A percentile compares a stretch with the other conserved stretches of the same genome.
phyloP scores from a whole-genome alignment of 169 alveolate species.

The Cryptosporidium sp. region DNA sequence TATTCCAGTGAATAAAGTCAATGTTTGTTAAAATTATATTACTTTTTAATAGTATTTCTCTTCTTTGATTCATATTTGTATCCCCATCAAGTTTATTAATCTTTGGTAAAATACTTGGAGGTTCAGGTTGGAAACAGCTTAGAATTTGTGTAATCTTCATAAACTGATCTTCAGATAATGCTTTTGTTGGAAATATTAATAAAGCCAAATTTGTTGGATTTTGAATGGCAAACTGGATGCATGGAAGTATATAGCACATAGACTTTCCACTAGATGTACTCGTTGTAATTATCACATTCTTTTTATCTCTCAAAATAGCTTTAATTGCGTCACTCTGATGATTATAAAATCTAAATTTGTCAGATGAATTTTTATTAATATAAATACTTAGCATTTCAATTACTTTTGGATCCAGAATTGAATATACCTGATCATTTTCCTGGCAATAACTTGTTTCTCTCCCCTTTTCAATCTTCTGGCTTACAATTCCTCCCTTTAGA shows the following conservation, averaged over 20 bases:
- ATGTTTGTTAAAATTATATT: conserved; percentile 74
- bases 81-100: conserved; percentile 70
- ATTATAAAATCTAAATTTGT: conserved; percentile 40
- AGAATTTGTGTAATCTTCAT: conserved; percentile 32
- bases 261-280: conserved; percentile 77
- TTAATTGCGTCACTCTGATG: conserved; percentile 73
- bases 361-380: not conserved
- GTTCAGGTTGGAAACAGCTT: not conserved
- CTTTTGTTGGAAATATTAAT: conserved; percentile 77
- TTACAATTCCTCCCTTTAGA: conserved; percentile 35
- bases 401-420: not conserved
- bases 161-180: conserved; percentile 76
- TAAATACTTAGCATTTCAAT: conserved; percentile 7
- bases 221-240: conserved; percentile 13
- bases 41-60: conserved; percentile 52
- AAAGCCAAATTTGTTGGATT: conserved; percentile 57
- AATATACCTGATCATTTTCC: conserved; percentile 31
- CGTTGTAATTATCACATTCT: conserved; percentile 67
- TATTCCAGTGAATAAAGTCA: conserved; percentile 77
- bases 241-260: conserved; percentile 71
- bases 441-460: conserved; percentile 28
- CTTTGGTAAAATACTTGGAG: not conserved
- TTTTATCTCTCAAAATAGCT: conserved; percentile 20
- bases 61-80: conserved; percentile 38
- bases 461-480: conserved; percentile 15